Evolutionary conservation across 768 basidiomycete genomes (phyloP), one percentile per base, ranked within the genome.

Genomic region (Psilocybe azurescens): DNA sequence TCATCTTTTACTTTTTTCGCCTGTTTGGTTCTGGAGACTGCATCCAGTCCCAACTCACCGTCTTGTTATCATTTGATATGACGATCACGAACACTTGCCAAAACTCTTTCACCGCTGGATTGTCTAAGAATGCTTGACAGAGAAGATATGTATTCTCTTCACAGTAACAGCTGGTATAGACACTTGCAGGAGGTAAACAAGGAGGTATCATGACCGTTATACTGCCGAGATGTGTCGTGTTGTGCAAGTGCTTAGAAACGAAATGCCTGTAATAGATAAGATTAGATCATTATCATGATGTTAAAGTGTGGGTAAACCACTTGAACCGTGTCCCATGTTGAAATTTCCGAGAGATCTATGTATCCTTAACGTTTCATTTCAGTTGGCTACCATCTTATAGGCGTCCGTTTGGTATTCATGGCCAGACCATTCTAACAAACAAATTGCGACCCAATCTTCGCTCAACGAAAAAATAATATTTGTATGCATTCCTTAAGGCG

Each of bases 141-240:
- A 92, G 79, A 46, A 87, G 73, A 64, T 89, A 91, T 36, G 90
- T 74, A 69, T 91, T 91, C 72, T 91, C 90, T 77, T 92, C 90
- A 73, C 89, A 91, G 61, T 86, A 91, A 67, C 77, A 83, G 3
- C 76, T 76, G 1, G 89, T 90, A 72, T 90, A 90, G 30, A 77
- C 61, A 61, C 71, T 71, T 58, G 77, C 68, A 36, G 67, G 59
- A 10, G 83, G 82, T n/a, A 82, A 58, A 13, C 66, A 41, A 49
- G 77, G 78, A 29, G 75, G 75, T n/a, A 49, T 55, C 64, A 65
- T 65, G 47, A 36, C 59, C 58, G 33, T 38, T 52, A n/a, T n/a
- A 29, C 20, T 50, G 9, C 16, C 20, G 11, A n/a, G 8, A 24
- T 24, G 24, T 24, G 24, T 24, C 24, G 24, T 24, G 24, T n/a